A percentile compares a stretch with the other conserved stretches of the same genome.
Evolutionary conservation across 2,329 filamentous ascomycete species (phyloP).

Genomic region (Mycogone perniciosa): DNA sequence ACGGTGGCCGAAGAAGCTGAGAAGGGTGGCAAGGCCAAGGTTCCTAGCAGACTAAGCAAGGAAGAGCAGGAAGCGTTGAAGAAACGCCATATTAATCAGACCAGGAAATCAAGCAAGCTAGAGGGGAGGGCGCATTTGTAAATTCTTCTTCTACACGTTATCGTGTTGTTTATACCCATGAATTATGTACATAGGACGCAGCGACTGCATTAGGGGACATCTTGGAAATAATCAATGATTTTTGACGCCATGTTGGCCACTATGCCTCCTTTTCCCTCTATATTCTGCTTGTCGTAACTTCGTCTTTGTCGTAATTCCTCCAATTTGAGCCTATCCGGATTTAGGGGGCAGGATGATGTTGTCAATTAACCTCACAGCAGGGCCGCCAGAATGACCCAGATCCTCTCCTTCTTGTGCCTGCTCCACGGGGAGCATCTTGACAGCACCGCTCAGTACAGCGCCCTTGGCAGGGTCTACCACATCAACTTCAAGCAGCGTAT

Average conservation of each 20-base stretch:
- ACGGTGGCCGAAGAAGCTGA: constrained; percentile 42
- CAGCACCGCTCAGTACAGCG: constrained; percentile 79
- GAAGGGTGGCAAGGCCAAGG: constrained; percentile 28
- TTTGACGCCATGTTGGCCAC: neutral
- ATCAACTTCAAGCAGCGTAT: constrained; percentile 72
- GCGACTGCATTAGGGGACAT: neutral
- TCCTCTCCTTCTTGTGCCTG: constrained; percentile 64
- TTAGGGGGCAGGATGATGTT: constrained; percentile 65
- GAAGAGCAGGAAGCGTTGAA: constrained; percentile 44
- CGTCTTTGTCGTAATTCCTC: neutral
- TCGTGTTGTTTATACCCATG: constrained; percentile 4
- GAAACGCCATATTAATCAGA: constrained; percentile 38
- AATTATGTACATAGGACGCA: constrained; percentile 13
- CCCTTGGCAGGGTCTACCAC: constrained; percentile 63
- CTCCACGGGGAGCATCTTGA: constrained; percentile 83
- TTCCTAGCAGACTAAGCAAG: constrained; percentile 38
- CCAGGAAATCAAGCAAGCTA: constrained; percentile 42
- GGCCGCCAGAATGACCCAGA: constrained; percentile 64
- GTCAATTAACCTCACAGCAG: constrained; percentile 82
- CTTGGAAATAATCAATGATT: neutral
- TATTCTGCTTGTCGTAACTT: neutral
- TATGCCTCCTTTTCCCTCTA: neutral
- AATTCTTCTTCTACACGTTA: constrained; percentile 7
- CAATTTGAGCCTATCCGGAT: constrained; percentile 22
- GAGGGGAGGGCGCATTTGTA: constrained; percentile 47